Conservation (phyloP, 1,284 basidiomycete genomes). For the Ganoderma boninense region DNA sequence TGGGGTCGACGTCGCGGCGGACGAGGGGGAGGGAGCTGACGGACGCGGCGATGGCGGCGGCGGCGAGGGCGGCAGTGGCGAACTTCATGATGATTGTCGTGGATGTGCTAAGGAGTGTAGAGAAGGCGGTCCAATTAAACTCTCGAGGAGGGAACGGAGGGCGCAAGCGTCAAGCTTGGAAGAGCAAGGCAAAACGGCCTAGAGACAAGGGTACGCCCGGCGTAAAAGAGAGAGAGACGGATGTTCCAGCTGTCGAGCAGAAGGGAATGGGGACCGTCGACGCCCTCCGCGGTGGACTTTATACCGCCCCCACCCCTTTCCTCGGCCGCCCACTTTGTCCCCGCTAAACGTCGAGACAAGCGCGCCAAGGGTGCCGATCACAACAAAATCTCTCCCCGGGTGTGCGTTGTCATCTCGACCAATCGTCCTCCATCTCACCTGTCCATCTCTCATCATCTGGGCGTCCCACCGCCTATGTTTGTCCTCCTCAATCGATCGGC, state of each 20-base stretch:
- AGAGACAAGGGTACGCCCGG: conserved; percentile 12
- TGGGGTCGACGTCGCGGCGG: conserved; percentile 41
- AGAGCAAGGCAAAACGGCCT: not conserved
- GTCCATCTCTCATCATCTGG: not conserved
- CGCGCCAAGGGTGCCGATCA: not conserved
- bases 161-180: conserved; percentile 13
- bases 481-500: not conserved
- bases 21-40: conserved; percentile 9
- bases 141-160: conserved; percentile 6
- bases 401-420: conserved; percentile 10
- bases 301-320: not conserved
- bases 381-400: not conserved
- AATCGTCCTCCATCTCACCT: not conserved
- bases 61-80: conserved; percentile 10
- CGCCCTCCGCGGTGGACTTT: not conserved
- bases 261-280: conserved; percentile 1
- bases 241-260: conserved; percentile 12
- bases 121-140: not conserved
- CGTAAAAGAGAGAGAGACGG: conserved; percentile 10
- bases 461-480: not conserved
- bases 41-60: conserved; percentile 13
- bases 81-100: conserved; percentile 13
- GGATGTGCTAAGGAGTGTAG: conserved; percentile 11
- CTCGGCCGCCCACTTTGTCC: not conserved
- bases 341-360: not conserved